These are phyloP conservation scores for Bipolaris cookei DNA, from an alignment of 2,329 filamentous ascomycete species.

Conservation along the genomic window DNA sequence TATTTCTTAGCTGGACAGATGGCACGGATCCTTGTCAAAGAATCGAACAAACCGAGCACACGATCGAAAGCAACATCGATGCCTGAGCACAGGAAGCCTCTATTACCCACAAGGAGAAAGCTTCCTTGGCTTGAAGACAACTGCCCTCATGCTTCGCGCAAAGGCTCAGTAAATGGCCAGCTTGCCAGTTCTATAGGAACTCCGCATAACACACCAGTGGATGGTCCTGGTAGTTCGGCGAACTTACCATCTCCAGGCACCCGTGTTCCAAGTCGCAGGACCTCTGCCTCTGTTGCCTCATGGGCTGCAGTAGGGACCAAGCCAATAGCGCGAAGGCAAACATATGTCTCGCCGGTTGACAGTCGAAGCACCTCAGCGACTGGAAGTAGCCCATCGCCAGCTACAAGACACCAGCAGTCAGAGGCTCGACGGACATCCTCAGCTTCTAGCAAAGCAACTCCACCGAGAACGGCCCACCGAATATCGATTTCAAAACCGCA, in stretches of 20 bases:
- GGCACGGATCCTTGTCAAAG: slow-evolving; percentile 2
- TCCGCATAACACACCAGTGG: slow-evolving; percentile 6
- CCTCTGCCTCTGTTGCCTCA: neutral
- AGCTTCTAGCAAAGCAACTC: slow-evolving; percentile 6
- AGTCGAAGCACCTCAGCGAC: slow-evolving; percentile 9
- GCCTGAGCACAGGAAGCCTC: slow-evolving; percentile 16
- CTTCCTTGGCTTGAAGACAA: slow-evolving; percentile 44
- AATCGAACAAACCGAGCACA: neutral
- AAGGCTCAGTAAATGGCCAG: slow-evolving; percentile 3
- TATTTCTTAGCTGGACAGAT: slow-evolving; percentile 1
- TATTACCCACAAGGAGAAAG: slow-evolving; percentile 22
- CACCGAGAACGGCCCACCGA: slow-evolving; percentile 7
- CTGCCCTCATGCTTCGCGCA: slow-evolving; percentile 9
- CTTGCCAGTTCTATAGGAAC: slow-evolving; percentile 2
- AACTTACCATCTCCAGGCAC: slow-evolving; percentile 14
- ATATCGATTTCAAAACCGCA: slow-evolving; percentile 17
- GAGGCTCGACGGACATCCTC: slow-evolving; percentile 18
- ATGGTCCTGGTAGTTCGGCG: slow-evolving; percentile 7
- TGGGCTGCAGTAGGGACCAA: slow-evolving; percentile 4
- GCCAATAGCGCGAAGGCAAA: slow-evolving; percentile 12
- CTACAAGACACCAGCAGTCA: slow-evolving; percentile 23
- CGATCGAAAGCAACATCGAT: neutral
- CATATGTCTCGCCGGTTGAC: slow-evolving; percentile 11
- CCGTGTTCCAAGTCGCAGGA: slow-evolving; percentile 8
- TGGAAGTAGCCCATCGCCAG: slow-evolving; percentile 26